These are phyloP conservation scores for Raphanus raphanistrum DNA, from an alignment of 345 rosid species.

Conservation along the genomic window DNA sequence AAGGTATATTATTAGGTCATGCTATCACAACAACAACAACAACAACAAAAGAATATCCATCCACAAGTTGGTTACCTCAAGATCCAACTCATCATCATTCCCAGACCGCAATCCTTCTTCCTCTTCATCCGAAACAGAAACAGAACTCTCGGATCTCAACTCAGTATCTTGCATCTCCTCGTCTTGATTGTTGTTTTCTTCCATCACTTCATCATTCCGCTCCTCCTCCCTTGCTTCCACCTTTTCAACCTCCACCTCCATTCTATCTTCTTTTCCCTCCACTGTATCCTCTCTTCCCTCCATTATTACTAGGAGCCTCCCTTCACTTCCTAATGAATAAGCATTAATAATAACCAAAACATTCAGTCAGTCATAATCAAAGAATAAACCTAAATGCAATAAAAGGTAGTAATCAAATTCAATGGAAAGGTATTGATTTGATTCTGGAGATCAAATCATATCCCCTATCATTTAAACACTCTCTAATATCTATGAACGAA, in stretches of 20 bases:
- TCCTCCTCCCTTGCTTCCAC: conserved; percentile 31
- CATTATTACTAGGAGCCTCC: conserved; percentile 6
- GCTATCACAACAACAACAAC: background rate
- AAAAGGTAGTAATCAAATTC: background rate
- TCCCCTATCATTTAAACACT: conserved; percentile 2
- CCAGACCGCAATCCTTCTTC: conserved; percentile 48
- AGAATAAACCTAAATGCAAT: background rate
- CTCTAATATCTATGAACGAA: conserved; percentile 22
- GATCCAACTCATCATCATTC: conserved; percentile 54
- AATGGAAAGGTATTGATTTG: background rate
- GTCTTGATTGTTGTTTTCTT: conserved; percentile 13
- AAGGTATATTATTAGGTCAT: background rate
- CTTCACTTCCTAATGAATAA: conserved; percentile 17
- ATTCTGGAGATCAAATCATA: conserved; percentile 10
- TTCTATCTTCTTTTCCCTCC: conserved; percentile 9
- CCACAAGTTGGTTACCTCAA: conserved; percentile 53
- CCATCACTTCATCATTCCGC: conserved; percentile 26
- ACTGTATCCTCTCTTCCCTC: conserved; percentile 3
- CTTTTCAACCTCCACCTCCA: conserved; percentile 36
- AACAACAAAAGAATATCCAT: conserved; percentile 10
- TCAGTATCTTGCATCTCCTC: conserved; percentile 42
- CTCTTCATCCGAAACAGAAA: conserved; percentile 58
- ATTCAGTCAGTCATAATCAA: background rate
- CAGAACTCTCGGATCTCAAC: conserved; percentile 55
- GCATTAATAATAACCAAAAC: background rate